Base-by-base conservation (phyloP, 2,329 filamentous ascomycete genomes). In the Cyclaneusma minus region DNA sequence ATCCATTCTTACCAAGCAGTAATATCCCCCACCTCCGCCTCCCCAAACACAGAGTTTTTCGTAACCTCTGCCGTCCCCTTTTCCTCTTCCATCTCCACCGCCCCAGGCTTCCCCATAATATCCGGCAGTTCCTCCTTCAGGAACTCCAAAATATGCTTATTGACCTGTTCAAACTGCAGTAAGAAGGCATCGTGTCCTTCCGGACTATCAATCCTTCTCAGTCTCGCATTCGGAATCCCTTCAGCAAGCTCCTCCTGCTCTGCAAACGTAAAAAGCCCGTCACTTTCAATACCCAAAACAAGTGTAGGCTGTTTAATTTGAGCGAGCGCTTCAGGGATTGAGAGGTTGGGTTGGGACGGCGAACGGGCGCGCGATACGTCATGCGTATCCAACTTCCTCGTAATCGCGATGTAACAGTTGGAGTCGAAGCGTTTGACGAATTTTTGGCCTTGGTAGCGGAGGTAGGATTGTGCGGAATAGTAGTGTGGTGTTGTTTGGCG, bases 361-460 rank as follows among this genome's bases (percentile, higher is more conserved):
- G 50, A 42, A 4, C 87, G 76, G 45, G 75, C 69, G 21, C 85
- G 70, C 9, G 84, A 91, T 14, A 98, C 72, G 48, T 98, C 89
- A 51, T 98, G 89, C 0, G 89, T 95, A 49, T 98, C 89, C 10
- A 98, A 68, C 54, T 98, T 98, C 43, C 89, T 78, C 4, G 89
- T 95, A 52, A 98, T 94, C 39, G 89, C 85, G 40, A 98, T 95
- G 57, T 98, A 98, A 57, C 89, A 98, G 51, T 98, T 98, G 43
- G 84, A 82, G 52, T 98, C 89, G 50, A 95, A 98, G 7, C 89
- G 79, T 51, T 81, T 84, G 42, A 95, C 89, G 43, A 98, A 98
- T 52, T 98, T 98, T 42, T 77, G 69, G 29, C 84, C 87, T 54
- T 98, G 89, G 52, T 98, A 98, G 12, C 89, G 79, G 22, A 98